Evolutionary conservation across 768 basidiomycete genomes (phyloP), one percentile per base, ranked within the genome.

Genomic region (Agrocybe chaxingu): DNA sequence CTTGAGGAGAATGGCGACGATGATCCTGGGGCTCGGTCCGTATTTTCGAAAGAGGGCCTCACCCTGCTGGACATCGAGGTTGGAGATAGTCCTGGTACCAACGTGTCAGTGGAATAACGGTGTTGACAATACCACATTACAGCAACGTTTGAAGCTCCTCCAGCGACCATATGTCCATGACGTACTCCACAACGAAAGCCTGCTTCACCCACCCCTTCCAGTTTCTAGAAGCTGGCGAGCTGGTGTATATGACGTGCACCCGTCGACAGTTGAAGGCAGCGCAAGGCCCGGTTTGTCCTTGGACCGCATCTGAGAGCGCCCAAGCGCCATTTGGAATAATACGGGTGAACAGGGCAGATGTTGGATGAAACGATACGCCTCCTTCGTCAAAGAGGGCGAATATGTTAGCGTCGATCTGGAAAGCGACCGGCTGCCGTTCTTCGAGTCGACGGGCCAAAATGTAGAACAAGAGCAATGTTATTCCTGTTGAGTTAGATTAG

Each of bases 131-230:
- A 50, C 42, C n/a, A 50, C 19, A 30, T 19, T 19, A 50, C 48
- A 50, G 48, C 48, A 31, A 45, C 43, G 34, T 37, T 37, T 7
- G 36, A 37, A 37, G 11, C 16, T 37, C 50, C 18, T 45, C 44
- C 2, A 35, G 42, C 7, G 5, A 2, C 50, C 50, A 51, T 36
- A 51, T 30, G 16, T 51, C 50, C 50, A 51, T 51, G 50, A 51
- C 19, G 38, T 46, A 45, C 43, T 32, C 45, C 9, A 43, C 7
- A 29, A 43, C 51, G 44, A 31, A n/a, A 52, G 39, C 33, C 32
- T 11, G 36, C 45, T 47, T 45, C 39, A 52, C 51, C 51, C 53
- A 54, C 24, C 12, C 31, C 33, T 42, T 50, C 53, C 48, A 50
- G 46, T 35, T 41, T 42, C 13, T 13, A 35, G 42, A 46, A 50